Percentiles rank a stretch among this genome's conserved stretches.
Evolutionary conservation across 768 basidiomycete genomes (phyloP).

Genomic region (Naganishia antarctica): DNA sequence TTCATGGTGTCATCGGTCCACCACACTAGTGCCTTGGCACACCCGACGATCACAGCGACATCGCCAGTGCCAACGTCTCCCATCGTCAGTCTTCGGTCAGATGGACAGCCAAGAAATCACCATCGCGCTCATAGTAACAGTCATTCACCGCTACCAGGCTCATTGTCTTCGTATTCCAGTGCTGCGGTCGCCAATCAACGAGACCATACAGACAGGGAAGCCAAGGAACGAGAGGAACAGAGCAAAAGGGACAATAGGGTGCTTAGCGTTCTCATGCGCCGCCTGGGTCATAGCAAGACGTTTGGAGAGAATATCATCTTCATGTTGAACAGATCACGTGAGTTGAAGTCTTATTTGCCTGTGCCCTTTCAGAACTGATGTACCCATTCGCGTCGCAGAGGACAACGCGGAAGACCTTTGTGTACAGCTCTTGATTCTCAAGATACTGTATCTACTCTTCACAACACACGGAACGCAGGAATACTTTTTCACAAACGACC

Average conservation of each 20-base stretch:
- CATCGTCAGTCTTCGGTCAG: neutral
- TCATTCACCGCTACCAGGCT: constrained; percentile 6
- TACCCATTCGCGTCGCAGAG: constrained; percentile 53
- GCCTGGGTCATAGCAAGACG: constrained; percentile 79
- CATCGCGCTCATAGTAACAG: constrained; percentile 24
- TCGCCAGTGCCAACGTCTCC: neutral
- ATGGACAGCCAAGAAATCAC: constrained; percentile 13
- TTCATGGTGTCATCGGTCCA: constrained; percentile 71
- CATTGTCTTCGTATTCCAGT: neutral
- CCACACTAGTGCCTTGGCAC: neutral
- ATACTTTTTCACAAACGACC: constrained; percentile 97
- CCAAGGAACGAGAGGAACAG: constrained; percentile 21
- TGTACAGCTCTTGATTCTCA: constrained; percentile 89
- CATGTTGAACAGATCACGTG: constrained; percentile 93
- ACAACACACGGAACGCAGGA: constrained; percentile 87
- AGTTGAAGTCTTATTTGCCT: constrained; percentile 43
- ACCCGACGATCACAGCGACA: constrained; percentile 20
- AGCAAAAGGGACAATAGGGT: constrained; percentile 61
- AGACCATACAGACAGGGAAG: constrained; percentile 11
- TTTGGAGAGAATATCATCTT: constrained; percentile 99
- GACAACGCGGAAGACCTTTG: constrained; percentile 84
- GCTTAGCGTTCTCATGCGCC: constrained; percentile 72
- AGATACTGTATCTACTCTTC: constrained; percentile 89
- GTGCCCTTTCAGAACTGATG: constrained; percentile 1
- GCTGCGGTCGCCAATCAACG: neutral